A percentile compares a stretch with the other conserved stretches of the same genome.
phyloP scores from a whole-genome alignment of 2,329 filamentous ascomycete genomes.

The Pochonia chlamydosporia region DNA sequence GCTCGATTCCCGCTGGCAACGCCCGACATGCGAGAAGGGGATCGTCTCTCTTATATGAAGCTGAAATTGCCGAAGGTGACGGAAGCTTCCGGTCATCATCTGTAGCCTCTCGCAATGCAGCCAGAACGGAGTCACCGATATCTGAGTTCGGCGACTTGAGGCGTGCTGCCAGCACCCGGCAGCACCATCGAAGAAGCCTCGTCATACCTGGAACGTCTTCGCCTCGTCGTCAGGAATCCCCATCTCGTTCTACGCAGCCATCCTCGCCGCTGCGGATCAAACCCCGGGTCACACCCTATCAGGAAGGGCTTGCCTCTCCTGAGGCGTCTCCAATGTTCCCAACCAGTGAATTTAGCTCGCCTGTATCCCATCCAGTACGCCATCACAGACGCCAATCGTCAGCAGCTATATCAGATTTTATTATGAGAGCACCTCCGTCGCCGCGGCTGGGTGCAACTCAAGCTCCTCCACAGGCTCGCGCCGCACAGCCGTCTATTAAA shows the following conservation, averaged over 20 bases:
- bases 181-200: slow-evolving; percentile 81
- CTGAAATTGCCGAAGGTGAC: slow-evolving; percentile 81
- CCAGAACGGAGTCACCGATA: slow-evolving; percentile 81
- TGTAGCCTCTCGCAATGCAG: slow-evolving; percentile 57
- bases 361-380: slow-evolving; percentile 51
- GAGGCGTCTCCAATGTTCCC: slow-evolving; percentile 85
- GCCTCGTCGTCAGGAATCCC: slow-evolving; percentile 81
- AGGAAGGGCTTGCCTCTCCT: slow-evolving; percentile 70
- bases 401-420: slow-evolving; percentile 67
- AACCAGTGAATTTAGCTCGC: slow-evolving; percentile 74
- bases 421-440: slow-evolving; percentile 68
- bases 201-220: slow-evolving; percentile 75
- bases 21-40: slow-evolving; percentile 64
- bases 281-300: slow-evolving; percentile 57
- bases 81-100: slow-evolving; percentile 81
- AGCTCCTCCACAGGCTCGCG: slow-evolving; percentile 76
- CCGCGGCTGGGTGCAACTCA: slow-evolving; percentile 73
- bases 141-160: slow-evolving; percentile 76
- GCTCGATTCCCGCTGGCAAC: slow-evolving; percentile 50
- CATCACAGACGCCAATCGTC: slow-evolving; percentile 91
- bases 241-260: slow-evolving; percentile 70
- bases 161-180: slow-evolving; percentile 70
- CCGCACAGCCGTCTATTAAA: slow-evolving; percentile 92
- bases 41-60: slow-evolving; percentile 69
- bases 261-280: slow-evolving; percentile 88